Percentiles rank a stretch among this genome's conserved stretches.
Evolutionary conservation across 2,329 filamentous ascomycete species (phyloP).

Genomic region (Calonectria hawksworthii): DNA sequence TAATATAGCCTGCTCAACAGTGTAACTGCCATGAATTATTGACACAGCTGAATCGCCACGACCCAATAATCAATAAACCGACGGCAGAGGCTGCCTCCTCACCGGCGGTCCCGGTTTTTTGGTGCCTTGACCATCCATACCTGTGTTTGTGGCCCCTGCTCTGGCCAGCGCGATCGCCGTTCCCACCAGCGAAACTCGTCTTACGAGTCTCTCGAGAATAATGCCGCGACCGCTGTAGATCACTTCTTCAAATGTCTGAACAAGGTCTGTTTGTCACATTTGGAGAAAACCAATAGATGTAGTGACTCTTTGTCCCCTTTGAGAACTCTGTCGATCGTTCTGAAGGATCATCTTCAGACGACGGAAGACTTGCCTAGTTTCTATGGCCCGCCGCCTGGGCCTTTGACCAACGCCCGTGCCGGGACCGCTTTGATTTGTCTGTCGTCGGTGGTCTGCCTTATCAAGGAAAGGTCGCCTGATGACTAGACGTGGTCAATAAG

Average conservation of each 20-base stretch:
- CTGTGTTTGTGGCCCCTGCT: slow-evolving; percentile 9
- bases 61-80: not conserved
- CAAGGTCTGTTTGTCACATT: not conserved
- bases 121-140: slow-evolving; percentile 8
- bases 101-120: not conserved
- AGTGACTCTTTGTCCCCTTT: not conserved
- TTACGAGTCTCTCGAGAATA: slow-evolving; percentile 6
- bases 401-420: not conserved
- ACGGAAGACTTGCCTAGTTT: not conserved
- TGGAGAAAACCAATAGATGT: not conserved
- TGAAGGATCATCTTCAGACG: not conserved
- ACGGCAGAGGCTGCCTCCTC: not conserved
- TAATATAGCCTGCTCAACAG: not conserved
- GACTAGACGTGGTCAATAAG: not conserved
- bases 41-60: not conserved
- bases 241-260: not conserved
- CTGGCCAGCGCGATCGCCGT: not conserved
- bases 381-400: not conserved
- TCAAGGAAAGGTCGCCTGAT: not conserved
- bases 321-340: not conserved
- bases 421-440: not conserved
- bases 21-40: not conserved
- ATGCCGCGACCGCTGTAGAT: slow-evolving; percentile 15
- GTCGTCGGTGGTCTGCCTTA: slow-evolving; percentile 14
- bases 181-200: slow-evolving; percentile 18